phyloP scores from a whole-genome alignment of 2,329 filamentous ascomycete species.

The Drechslerella stenobrocha region DNA sequence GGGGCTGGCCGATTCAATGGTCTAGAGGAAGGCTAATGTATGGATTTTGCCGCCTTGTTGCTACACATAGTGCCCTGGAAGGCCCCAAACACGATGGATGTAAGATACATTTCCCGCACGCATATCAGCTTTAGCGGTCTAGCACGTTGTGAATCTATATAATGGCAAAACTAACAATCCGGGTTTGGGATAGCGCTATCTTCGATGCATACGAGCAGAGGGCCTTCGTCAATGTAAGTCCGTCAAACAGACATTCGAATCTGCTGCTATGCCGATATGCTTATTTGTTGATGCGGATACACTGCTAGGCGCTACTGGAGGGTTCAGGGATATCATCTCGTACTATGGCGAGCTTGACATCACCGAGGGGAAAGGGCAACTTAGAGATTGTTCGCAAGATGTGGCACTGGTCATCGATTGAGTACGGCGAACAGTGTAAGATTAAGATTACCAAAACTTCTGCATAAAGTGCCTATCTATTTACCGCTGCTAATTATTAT shows the following conservation, averaged over 20 bases:
- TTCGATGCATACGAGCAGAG: conserved; percentile 43
- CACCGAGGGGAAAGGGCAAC: conserved; percentile 33
- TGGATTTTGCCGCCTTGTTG: background rate
- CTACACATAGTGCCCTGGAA: conserved; percentile 11
- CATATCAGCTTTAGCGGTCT: background rate
- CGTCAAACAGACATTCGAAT: no score
- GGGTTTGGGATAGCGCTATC: conserved; percentile 17
- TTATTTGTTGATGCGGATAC: no score
- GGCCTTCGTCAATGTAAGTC: conserved; percentile 29
- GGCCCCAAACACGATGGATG: conserved; percentile 31
- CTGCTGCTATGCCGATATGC: no score
- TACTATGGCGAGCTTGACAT: conserved; percentile 30
- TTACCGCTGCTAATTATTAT: no score
- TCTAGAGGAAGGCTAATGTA: background rate
- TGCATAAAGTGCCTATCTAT: no score
- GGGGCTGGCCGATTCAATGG: background rate
- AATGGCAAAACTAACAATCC: background rate
- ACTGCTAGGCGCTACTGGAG: conserved; percentile 25
- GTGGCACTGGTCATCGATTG: conserved; percentile 46
- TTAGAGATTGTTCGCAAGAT: conserved; percentile 44
- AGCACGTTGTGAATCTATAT: background rate
- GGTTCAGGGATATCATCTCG: conserved; percentile 36
- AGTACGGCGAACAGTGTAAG: conserved; percentile 44
- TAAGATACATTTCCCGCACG: conserved; percentile 9
- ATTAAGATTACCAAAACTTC: no score